Evolutionary conservation across 768 basidiomycete species (phyloP).

Genomic region (Serendipita sp.): DNA sequence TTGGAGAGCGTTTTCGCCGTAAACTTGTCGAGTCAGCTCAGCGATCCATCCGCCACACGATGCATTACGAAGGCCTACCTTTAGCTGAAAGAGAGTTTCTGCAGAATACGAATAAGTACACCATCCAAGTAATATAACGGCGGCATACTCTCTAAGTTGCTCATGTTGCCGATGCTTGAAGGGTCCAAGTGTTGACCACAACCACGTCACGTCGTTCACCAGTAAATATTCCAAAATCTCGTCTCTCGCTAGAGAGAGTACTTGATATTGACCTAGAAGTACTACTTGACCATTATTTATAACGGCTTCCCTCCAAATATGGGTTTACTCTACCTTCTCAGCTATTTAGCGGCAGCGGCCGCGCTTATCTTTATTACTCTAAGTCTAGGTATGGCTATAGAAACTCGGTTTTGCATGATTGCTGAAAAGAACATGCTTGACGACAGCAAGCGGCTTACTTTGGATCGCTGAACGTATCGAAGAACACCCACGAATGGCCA

Average conservation of each 20-base stretch:
- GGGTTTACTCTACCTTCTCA: conserved; percentile 20
- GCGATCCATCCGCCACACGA: conserved; percentile 11
- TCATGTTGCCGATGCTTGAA: conserved; percentile 15
- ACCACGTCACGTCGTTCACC: not conserved
- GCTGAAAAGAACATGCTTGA: conserved; percentile 7
- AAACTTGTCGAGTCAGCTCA: conserved; percentile 44
- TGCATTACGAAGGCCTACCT: conserved; percentile 35
- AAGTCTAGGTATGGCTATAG: conserved; percentile 46
- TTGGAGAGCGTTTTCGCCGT: conserved; percentile 89
- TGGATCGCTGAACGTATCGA: conserved; percentile 94
- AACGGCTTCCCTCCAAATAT: conserved; percentile 3
- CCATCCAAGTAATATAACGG: not conserved
- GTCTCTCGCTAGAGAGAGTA: not conserved
- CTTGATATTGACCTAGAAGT: not conserved
- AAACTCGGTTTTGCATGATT: conserved; percentile 9
- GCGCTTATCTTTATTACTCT: conserved; percentile 86
- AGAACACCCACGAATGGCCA: conserved; percentile 75
- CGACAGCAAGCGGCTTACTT: conserved; percentile 74
- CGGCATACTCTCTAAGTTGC: conserved; percentile 62
- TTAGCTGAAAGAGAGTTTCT: conserved; percentile 99
- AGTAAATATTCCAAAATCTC: not conserved
- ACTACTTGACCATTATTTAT: too few relatives aligned
- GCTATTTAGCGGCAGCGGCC: conserved; percentile 55
- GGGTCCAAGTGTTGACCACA: not conserved
- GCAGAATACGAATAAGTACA: conserved; percentile 7